Conservation (phyloP, 495 filamentous ascomycete species). For the Penicillium steckii region DNA sequence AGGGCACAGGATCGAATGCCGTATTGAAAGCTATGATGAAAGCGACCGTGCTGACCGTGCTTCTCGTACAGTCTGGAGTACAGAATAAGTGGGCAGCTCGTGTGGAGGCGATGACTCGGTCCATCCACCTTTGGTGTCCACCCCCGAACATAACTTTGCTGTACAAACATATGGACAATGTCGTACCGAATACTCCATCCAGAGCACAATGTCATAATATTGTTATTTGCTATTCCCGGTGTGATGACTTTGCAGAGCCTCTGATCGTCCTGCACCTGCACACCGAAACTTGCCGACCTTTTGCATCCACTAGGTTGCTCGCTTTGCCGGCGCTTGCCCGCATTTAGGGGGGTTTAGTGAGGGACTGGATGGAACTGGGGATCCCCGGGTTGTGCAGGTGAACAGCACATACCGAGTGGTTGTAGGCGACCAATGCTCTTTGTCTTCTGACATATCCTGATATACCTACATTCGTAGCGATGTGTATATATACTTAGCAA, state of each 20-base stretch:
- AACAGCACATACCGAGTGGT: background rate
- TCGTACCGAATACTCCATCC: too few relatives aligned
- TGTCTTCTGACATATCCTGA: too few relatives aligned
- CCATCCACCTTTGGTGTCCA: background rate
- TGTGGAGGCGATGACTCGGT: constrained; percentile 6
- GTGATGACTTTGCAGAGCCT: background rate
- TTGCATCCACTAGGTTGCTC: background rate
- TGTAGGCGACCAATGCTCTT: background rate
- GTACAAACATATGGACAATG: too few relatives aligned
- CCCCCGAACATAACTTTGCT: too few relatives aligned
- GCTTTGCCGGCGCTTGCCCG: background rate
- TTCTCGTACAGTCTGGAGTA: too few relatives aligned
- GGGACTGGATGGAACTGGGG: background rate
- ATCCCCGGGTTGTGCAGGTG: background rate
- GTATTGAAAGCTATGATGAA: background rate
- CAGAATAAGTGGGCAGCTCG: too few relatives aligned
- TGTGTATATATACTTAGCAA: too few relatives aligned
- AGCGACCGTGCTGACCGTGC: constrained; percentile 4
- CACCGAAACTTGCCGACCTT: background rate
- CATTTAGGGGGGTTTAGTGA: background rate
- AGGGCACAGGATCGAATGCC: constrained; percentile 10
- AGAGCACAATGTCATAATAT: background rate
- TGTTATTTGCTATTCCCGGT: background rate
- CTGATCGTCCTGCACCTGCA: background rate
- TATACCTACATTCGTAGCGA: too few relatives aligned